Evolutionary conservation across 2,329 filamentous ascomycete genomes (phyloP).

Genomic region (Colletotrichum spinosum): DNA sequence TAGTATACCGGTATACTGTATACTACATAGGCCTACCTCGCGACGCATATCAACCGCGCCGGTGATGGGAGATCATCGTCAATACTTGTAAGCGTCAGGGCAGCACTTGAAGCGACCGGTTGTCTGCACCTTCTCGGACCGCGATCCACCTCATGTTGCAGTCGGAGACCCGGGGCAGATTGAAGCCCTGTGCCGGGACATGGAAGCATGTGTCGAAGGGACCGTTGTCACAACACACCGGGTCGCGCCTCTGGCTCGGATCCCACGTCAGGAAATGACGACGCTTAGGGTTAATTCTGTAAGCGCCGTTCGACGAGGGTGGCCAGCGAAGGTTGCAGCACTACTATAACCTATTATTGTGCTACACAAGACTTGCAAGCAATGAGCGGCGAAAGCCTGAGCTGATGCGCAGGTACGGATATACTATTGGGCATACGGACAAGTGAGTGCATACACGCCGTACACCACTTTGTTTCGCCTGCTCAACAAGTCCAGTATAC

Average conservation of each 20-base stretch:
- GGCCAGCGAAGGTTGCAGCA: slow-evolving; percentile 29
- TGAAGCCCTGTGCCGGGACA: slow-evolving; percentile 25
- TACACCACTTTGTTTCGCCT: neutral
- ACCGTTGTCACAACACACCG: slow-evolving; percentile 23
- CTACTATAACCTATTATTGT: neutral
- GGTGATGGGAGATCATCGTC: slow-evolving; percentile 35
- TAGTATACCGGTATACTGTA: slow-evolving; percentile 8
- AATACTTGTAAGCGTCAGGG: slow-evolving; percentile 20
- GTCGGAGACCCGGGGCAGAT: slow-evolving; percentile 31
- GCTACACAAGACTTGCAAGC: too few species aligned
- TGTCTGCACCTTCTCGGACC: slow-evolving; percentile 23
- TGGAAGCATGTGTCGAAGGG: slow-evolving; percentile 17
- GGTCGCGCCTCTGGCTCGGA: slow-evolving; percentile 26
- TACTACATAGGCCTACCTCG: slow-evolving; percentile 16
- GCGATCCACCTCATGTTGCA: slow-evolving; percentile 34
- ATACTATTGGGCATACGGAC: neutral
- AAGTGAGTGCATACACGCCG: too few species aligned
- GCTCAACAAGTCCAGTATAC: neutral
- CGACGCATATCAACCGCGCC: slow-evolving; percentile 19
- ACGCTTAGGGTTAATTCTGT: slow-evolving; percentile 34
- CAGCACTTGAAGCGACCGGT: slow-evolving; percentile 20
- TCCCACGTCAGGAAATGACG: slow-evolving; percentile 30
- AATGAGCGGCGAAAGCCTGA: slow-evolving; percentile 24
- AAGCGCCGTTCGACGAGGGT: slow-evolving; percentile 35
- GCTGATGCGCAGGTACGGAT: slow-evolving; percentile 24